A percentile compares a stretch with the other conserved stretches of the same genome.
Evolutionary conservation across 2,329 filamentous ascomycete genomes (phyloP).

Genomic region (Xylariaceae sp.): DNA sequence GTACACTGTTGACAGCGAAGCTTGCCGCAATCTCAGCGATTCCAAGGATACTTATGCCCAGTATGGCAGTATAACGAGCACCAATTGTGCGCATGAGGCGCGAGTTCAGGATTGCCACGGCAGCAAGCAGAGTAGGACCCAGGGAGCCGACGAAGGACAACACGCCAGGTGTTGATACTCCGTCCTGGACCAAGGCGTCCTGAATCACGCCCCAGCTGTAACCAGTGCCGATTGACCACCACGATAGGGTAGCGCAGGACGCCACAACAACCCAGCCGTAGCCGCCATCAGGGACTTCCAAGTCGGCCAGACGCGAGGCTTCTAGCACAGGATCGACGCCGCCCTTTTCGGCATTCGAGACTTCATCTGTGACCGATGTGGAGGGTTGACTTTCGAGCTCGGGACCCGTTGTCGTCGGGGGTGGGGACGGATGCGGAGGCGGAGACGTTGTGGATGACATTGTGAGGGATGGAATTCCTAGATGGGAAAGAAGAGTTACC

Average conservation of each 20-base stretch:
- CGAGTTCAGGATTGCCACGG: constrained; percentile 15
- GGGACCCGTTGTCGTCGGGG: constrained; percentile 16
- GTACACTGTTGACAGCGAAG: constrained; percentile 34
- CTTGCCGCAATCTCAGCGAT: constrained; percentile 24
- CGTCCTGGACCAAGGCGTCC: constrained; percentile 15
- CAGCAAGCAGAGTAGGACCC: constrained; percentile 15
- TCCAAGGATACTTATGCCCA: constrained; percentile 14
- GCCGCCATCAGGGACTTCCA: constrained; percentile 21
- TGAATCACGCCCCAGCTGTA: constrained; percentile 21
- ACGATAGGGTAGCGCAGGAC: constrained; percentile 17
- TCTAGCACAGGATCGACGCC: constrained; percentile 17
- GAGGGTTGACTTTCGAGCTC: not conserved
- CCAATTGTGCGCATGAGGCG: constrained; percentile 18
- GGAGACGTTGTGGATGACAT: too few species aligned
- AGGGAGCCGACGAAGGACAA: constrained; percentile 21
- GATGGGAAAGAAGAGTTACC: too few species aligned
- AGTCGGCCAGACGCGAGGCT: constrained; percentile 21
- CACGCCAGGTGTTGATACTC: constrained; percentile 15
- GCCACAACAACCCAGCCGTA: constrained; percentile 22
- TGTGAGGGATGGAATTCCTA: too few species aligned
- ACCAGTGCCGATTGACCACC: constrained; percentile 22
- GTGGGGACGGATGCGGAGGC: constrained; percentile 3
- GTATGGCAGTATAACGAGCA: constrained; percentile 15
- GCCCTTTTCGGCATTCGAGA: constrained; percentile 1
- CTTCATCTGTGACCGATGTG: constrained; percentile 9